These are phyloP conservation scores for Pascua guehoae DNA, from an alignment of 1,284 basidiomycete genomes.

Conservation along the genomic window DNA sequence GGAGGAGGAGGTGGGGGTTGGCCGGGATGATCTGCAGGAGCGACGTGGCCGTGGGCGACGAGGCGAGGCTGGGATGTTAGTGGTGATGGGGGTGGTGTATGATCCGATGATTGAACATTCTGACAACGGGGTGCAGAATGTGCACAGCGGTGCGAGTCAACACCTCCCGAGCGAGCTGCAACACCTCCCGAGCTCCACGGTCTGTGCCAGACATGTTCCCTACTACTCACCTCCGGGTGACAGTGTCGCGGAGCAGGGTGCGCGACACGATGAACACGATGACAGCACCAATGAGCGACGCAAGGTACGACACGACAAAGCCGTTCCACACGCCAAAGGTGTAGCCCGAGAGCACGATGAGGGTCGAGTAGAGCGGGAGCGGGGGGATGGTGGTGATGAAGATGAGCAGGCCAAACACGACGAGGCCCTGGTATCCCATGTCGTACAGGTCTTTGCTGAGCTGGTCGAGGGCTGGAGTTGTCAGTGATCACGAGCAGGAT, in stretches of 20 bases:
- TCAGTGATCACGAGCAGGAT: neutral
- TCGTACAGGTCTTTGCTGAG: slow-evolving; percentile 38
- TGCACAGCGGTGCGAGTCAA: too few relatives aligned
- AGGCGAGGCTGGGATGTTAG: slow-evolving; percentile 27
- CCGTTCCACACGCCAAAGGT: slow-evolving; percentile 54
- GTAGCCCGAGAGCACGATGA: slow-evolving; percentile 54
- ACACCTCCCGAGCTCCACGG: too few relatives aligned
- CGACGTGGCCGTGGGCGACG: slow-evolving; percentile 38
- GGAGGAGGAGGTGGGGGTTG: slow-evolving; percentile 51
- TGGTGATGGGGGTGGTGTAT: too few relatives aligned
- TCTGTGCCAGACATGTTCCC: too few relatives aligned
- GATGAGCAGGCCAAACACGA: slow-evolving; percentile 47
- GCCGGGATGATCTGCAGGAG: slow-evolving; percentile 43
- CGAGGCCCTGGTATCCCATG: slow-evolving; percentile 40
- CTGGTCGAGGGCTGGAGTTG: slow-evolving; percentile 36
- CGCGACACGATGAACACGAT: slow-evolving; percentile 51
- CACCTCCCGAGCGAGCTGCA: neutral
- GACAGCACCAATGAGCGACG: slow-evolving; percentile 51
- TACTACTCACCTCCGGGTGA: slow-evolving; percentile 34
- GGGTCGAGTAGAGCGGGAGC: slow-evolving; percentile 54
- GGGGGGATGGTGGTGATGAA: slow-evolving; percentile 51
- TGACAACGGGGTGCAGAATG: too few relatives aligned
- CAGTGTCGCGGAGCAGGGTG: slow-evolving; percentile 36
- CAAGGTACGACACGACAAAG: slow-evolving; percentile 53
- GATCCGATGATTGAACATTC: too few relatives aligned